phyloP scores from a whole-genome alignment of 768 basidiomycete genomes.

The Trametes sanguinea region DNA sequence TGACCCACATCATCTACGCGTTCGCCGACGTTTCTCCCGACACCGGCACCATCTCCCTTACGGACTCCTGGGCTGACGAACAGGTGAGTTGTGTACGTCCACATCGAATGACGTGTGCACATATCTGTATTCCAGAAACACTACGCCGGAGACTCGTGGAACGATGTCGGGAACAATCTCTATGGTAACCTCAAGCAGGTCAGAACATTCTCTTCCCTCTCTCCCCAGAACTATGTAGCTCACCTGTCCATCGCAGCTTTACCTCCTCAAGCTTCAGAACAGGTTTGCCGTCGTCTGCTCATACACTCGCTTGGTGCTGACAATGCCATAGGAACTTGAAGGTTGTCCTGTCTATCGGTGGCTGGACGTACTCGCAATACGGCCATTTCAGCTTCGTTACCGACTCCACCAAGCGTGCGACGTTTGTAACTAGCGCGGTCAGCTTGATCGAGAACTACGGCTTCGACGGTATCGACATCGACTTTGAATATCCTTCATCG shows the following conservation, averaged over 20 bases:
- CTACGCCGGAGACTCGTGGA: conserved; percentile 69
- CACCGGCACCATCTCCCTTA: conserved; percentile 63
- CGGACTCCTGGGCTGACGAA: conserved; percentile 75
- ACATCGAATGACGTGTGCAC: not conserved
- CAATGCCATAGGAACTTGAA: conserved; percentile 43
- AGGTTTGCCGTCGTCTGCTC: conserved; percentile 33
- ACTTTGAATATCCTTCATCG: conserved; percentile 75
- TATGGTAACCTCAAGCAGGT: conserved; percentile 84
- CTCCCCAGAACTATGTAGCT: not conserved
- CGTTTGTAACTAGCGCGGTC: conserved; percentile 63
- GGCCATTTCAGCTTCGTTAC: conserved; percentile 71
- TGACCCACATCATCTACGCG: conserved; percentile 80
- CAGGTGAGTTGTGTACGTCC: conserved; percentile 41
- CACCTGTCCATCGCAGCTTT: conserved; percentile 32
- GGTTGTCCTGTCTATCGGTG: conserved; percentile 54
- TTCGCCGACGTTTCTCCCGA: conserved; percentile 72
- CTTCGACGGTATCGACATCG: conserved; percentile 78
- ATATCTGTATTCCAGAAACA: conserved; percentile 51
- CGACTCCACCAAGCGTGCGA: conserved; percentile 47
- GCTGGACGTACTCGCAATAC: conserved; percentile 71
- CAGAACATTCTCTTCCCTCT: conserved; percentile 9
- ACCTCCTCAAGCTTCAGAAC: conserved; percentile 60
- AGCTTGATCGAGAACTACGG: conserved; percentile 73
- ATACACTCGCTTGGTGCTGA: not conserved
- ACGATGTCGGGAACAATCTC: conserved; percentile 72